phyloP scores from a whole-genome alignment of 306 rosid genomes.

The Ziziphus jujuba region DNA sequence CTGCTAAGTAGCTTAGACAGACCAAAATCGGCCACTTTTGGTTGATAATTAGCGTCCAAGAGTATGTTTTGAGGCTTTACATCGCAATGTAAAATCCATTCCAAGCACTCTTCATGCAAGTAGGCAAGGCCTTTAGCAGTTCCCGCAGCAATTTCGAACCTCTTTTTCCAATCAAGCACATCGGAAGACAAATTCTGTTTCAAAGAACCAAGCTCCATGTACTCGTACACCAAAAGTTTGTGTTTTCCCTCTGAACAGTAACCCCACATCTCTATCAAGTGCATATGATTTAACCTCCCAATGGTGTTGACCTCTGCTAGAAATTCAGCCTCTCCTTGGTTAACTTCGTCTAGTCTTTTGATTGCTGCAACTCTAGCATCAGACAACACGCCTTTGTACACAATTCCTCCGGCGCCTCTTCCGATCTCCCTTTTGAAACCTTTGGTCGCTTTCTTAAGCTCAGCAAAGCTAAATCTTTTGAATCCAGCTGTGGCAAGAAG shows the following conservation, averaged over 20 bases:
- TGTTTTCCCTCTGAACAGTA: conserved; percentile 56
- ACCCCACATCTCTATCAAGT: conserved; percentile 63
- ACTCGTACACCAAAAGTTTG: conserved; percentile 55
- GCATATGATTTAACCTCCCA: conserved; percentile 60
- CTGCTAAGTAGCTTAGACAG: conserved; percentile 48
- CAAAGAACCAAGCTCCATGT: conserved; percentile 50
- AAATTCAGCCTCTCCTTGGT: conserved; percentile 58
- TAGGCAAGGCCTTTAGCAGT: conserved; percentile 57
- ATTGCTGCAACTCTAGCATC: conserved; percentile 47
- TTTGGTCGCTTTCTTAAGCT: conserved; percentile 56
- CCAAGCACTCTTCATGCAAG: conserved; percentile 69
- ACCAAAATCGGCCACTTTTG: conserved; percentile 72
- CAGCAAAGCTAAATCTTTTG: conserved; percentile 46
- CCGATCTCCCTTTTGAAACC: conserved; percentile 57
- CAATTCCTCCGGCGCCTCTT: conserved; percentile 49
- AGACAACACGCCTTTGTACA: conserved; percentile 44
- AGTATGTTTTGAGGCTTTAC: conserved; percentile 72
- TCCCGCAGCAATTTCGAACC: conserved; percentile 55
- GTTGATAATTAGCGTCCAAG: conserved; percentile 38
- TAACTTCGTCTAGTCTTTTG: conserved; percentile 39
- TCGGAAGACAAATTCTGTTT: conserved; percentile 29
- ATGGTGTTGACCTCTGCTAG: conserved; percentile 57
- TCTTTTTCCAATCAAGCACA: conserved; percentile 42
- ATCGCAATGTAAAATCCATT: conserved; percentile 76
- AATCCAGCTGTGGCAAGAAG: conserved; percentile 38